A percentile compares a stretch with the other conserved stretches of the same genome.
Evolutionary conservation across 352 stramenopile genomes (phyloP).

Genomic region (Phytophthora boehmeriae): DNA sequence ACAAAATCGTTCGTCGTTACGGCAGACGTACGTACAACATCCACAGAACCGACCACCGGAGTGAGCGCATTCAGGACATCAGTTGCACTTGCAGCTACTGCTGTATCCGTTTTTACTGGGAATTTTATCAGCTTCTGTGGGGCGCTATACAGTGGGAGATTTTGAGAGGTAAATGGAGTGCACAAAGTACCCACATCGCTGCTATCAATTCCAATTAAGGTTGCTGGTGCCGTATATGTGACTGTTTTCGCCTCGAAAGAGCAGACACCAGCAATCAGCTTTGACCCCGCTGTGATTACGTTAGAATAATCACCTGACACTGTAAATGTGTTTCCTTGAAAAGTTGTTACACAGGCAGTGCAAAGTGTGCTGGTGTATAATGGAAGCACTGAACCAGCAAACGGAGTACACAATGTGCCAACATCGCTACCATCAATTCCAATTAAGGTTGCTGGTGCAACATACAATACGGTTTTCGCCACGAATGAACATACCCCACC

Average conservation of each 20-base stretch:
- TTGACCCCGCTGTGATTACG: constrained; percentile 21
- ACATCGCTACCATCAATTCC: constrained; percentile 32
- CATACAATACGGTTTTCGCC: constrained; percentile 22
- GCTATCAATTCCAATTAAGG: constrained; percentile 22
- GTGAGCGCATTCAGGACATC: constrained; percentile 50
- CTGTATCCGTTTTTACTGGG: constrained; percentile 44
- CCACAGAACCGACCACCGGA: constrained; percentile 52
- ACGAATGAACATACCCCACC: constrained; percentile 55
- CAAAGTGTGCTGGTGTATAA: constrained; percentile 48
- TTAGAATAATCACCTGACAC: constrained; percentile 17
- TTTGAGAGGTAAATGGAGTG: constrained; percentile 42
- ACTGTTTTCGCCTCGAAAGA: constrained; percentile 44
- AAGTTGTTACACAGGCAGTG: constrained; percentile 42
- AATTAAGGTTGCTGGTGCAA: constrained; percentile 9
- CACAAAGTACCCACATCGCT: constrained; percentile 32
- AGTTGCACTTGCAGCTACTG: constrained; percentile 26
- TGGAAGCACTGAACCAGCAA: constrained; percentile 32
- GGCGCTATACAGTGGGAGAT: constrained; percentile 57
- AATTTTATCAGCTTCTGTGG: constrained; percentile 42
- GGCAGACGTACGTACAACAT: constrained; percentile 35
- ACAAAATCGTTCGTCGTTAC: constrained; percentile 52
- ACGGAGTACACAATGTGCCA: constrained; percentile 40
- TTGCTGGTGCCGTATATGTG: constrained; percentile 3
- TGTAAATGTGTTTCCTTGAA: constrained; percentile 54
- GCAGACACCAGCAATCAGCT: constrained; percentile 47